A percentile compares a stretch with the other conserved stretches of the same genome.
These are phyloP conservation scores for Patellifolia procumbens DNA, from an alignment of 179 eudicot genomes.

Conservation along the genomic window DNA sequence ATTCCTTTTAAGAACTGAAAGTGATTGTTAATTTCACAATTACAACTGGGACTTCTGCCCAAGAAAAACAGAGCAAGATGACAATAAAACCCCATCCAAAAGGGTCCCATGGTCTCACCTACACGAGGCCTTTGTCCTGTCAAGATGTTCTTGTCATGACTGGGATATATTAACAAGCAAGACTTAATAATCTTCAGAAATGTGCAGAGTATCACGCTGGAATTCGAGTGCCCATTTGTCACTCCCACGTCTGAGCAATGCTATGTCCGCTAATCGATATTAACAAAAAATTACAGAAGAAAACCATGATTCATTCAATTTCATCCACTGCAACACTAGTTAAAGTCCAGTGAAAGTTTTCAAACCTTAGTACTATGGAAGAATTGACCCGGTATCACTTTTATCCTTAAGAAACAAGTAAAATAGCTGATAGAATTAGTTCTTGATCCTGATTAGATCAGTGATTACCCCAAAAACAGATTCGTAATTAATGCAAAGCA, in stretches of 20 bases:
- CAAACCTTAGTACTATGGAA: too few relatives aligned
- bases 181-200: neutral
- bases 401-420: neutral
- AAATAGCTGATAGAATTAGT: too few relatives aligned
- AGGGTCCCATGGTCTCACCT: too few relatives aligned
- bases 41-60: neutral
- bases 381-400: neutral
- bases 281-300: too few relatives aligned
- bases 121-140: neutral
- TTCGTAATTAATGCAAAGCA: neutral
- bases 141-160: neutral
- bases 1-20: neutral
- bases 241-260: neutral
- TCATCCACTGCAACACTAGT: neutral
- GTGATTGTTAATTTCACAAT: neutral
- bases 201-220: neutral
- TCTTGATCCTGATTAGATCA: neutral
- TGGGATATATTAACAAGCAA: neutral
- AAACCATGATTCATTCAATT: too few relatives aligned
- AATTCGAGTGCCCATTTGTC: neutral
- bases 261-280: too few relatives aligned
- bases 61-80: neutral
- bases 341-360: too few relatives aligned
- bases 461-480: neutral
- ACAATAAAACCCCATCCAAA: neutral